Evolutionary conservation across 2,329 filamentous ascomycete genomes (phyloP), one percentile per base, ranked within the genome.

Genomic region (Aspergillus aculeatus): DNA sequence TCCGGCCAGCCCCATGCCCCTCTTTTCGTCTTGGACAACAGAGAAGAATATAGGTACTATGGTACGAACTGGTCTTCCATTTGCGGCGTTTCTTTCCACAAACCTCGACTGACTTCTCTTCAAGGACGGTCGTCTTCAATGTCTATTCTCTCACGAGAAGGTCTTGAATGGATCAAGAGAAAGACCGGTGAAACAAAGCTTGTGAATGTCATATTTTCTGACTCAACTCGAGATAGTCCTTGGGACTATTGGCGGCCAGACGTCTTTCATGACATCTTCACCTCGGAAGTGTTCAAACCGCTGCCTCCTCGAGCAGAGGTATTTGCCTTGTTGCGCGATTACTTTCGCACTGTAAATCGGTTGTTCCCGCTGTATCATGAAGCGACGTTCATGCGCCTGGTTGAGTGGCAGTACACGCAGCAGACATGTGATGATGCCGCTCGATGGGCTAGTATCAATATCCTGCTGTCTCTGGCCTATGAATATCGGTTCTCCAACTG

Each of bases 181-280:
- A 96, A 94, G 80, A 96, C 92, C 2, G 94, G 94, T n/a, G 93
- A 98, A 71, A 85, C 82, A 31, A 93, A 90, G 0, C 97, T 97
- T 76, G 89, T 96, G 71, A 84, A 89, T 58, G 94, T 96, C 85
- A 91, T 98, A 58, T 87, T 88, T 2, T 87, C 90, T 53, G 88
- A 92, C 35, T 90, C 89, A 4, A 86, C 91, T 51, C 89, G 95
- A 65, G 91, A 96, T 69, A 88, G 91, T 75, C 94, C 95, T 68
- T 96, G 91, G 89, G 90, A 89, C 64, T 89, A 92, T 67, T 97
- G 93, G 93, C 96, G 96, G 68, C 91, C 92, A n/a, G 92, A 97
- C 73, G 88, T 98, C 23, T 98, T 97, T 75, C 85, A 89, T 51
- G 93, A 97, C 72, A 83, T 98, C 9, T 98, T 98, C 77, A 85